phyloP scores from a whole-genome alignment of 306 rosid genomes.

The Lithocarpus polystachyus region DNA sequence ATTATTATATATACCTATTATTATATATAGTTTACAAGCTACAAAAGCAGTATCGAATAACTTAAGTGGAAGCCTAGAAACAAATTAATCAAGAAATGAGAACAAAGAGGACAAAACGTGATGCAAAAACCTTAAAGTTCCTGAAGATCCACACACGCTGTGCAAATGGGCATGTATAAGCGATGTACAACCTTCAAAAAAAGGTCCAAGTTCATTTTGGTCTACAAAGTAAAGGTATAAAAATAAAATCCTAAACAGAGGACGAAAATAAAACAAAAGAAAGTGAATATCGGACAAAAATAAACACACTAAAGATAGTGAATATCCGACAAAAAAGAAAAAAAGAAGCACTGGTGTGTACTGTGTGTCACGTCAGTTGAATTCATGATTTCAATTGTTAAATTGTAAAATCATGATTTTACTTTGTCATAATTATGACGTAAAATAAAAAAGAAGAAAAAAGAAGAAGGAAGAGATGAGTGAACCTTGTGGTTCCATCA shows the following conservation, averaged over 20 bases:
- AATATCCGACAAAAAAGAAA: too few relatives aligned
- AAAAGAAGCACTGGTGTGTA: neutral
- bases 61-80: neutral
- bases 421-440: too few relatives aligned
- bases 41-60: neutral
- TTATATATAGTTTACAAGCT: neutral
- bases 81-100: neutral
- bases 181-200: slow-evolving; percentile 53
- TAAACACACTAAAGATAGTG: too few relatives aligned
- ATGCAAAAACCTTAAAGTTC: slow-evolving; percentile 56
- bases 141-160: slow-evolving; percentile 87
- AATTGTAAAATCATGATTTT: too few relatives aligned
- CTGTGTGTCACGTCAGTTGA: too few relatives aligned
- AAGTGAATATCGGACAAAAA: neutral
- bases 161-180: slow-evolving; percentile 64
- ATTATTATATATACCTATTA: too few relatives aligned
- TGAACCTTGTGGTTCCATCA: slow-evolving; percentile 83
- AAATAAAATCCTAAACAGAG: neutral
- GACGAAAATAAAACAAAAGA: neutral
- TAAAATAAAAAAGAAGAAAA: too few relatives aligned
- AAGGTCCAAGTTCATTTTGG: neutral
- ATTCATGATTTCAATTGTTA: too few relatives aligned
- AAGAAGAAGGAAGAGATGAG: neutral
- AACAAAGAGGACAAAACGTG: too few relatives aligned
- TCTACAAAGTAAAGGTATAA: too few relatives aligned